Conservation (phyloP, 1,284 basidiomycete species). For the Neonothopanus nambi region DNA sequence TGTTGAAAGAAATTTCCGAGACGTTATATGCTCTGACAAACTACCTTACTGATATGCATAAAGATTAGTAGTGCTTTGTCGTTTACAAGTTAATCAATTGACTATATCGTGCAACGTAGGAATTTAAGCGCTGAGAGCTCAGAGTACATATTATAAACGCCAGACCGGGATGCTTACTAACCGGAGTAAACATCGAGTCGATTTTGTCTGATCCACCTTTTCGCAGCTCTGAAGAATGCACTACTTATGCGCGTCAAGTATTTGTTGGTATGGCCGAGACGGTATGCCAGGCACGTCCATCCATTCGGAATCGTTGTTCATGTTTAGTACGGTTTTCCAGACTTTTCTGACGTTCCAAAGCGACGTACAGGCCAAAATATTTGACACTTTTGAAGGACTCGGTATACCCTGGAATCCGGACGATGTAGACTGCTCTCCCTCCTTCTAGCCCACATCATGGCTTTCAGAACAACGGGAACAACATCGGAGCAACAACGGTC, state of each 20-base stretch:
- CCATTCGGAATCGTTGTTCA: too few species aligned
- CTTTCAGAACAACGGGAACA: conserved; percentile 1
- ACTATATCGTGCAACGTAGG: too few species aligned
- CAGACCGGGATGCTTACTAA: too few species aligned
- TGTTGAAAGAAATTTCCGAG: neutral
- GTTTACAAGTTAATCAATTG: too few species aligned
- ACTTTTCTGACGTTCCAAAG: neutral
- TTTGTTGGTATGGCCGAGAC: neutral
- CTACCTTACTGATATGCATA: too few species aligned
- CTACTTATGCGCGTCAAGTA: neutral
- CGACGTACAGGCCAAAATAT: neutral
- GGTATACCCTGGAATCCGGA: conserved; percentile 1
- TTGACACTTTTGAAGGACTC: neutral
- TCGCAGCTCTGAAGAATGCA: neutral
- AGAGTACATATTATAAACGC: too few species aligned
- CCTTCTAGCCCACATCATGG: neutral
- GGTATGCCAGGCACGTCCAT: neutral
- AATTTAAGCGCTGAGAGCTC: too few species aligned
- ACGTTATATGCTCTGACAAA: too few species aligned
- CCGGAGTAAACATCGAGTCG: too few species aligned
- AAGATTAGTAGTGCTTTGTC: too few species aligned
- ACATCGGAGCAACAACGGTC: neutral
- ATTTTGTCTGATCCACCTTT: neutral
- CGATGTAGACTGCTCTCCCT: neutral
- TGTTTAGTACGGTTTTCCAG: neutral